Conservation (phyloP, 2,329 filamentous ascomycete genomes). For the Cercospora janseana region DNA sequence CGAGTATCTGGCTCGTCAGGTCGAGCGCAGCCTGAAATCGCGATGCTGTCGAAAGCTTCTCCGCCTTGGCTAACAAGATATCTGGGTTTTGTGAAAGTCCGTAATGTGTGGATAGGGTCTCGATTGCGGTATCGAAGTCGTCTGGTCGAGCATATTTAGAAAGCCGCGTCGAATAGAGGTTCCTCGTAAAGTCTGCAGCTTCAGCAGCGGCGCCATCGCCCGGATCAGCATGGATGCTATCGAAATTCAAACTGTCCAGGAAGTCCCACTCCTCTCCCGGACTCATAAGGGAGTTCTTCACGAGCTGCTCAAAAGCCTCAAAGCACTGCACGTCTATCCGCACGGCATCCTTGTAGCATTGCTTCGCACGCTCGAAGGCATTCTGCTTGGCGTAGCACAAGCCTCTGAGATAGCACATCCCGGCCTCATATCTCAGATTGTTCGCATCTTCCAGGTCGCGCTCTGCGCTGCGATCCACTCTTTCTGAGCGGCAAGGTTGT, state of each 20-base stretch:
- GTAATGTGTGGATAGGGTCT: conserved; percentile 91
- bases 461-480: conserved; percentile 60
- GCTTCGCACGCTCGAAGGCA: conserved; percentile 92
- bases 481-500: conserved; percentile 43
- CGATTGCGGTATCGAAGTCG: conserved; percentile 79
- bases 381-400: conserved; percentile 97
- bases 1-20: conserved; percentile 79
- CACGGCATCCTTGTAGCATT: conserved; percentile 97
- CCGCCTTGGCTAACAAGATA: conserved; percentile 82
- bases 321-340: conserved; percentile 97
- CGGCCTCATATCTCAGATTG: conserved; percentile 84
- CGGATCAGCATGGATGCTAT: conserved; percentile 67
- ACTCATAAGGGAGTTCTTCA: conserved; percentile 90
- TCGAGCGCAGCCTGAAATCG: conserved; percentile 83
- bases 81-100: conserved; percentile 83
- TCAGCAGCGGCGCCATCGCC: conserved; percentile 66
- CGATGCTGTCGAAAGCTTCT: conserved; percentile 91
- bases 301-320: conserved; percentile 95
- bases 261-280: conserved; percentile 89
- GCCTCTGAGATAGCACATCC: conserved; percentile 93
- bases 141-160: conserved; percentile 91
- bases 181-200: conserved; percentile 88
- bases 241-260: conserved; percentile 84
- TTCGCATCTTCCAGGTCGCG: conserved; percentile 66
- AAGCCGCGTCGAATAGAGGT: conserved; percentile 91